phyloP scores from a whole-genome alignment of 1,284 basidiomycete genomes.

The Violaceomyces palustris region DNA sequence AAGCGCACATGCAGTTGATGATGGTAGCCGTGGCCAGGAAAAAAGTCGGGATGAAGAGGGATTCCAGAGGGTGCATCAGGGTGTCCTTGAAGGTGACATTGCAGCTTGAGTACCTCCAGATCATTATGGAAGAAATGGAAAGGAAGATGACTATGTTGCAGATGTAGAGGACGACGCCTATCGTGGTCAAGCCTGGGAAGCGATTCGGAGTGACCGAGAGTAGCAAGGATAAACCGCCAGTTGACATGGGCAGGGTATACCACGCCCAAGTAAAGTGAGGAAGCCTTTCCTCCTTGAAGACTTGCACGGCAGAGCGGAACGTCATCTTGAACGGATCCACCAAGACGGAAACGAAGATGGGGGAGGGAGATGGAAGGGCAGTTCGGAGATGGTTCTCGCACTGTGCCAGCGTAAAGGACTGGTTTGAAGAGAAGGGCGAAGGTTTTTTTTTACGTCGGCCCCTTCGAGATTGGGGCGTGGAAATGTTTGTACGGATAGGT shows the following conservation, averaged over 20 bases:
- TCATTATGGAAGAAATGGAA: conserved; percentile 3
- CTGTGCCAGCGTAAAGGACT: too few species aligned
- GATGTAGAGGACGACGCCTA: conserved; percentile 7
- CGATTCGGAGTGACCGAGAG: conserved; percentile 10
- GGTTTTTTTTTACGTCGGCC: too few species aligned
- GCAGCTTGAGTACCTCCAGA: conserved; percentile 6
- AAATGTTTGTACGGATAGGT: too few species aligned
- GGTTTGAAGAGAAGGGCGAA: too few species aligned
- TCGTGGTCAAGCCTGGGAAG: neutral
- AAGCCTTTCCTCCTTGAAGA: too few species aligned
- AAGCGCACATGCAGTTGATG: conserved; percentile 2
- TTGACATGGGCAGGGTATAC: conserved; percentile 21
- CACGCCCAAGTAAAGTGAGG: conserved; percentile 21
- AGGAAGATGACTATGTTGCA: conserved; percentile 12
- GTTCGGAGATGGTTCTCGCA: too few species aligned
- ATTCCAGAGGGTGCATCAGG: conserved; percentile 16
- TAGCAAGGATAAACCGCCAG: conserved; percentile 13
- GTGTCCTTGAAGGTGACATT: conserved; percentile 3
- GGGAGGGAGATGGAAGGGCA: too few species aligned
- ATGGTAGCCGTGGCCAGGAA: conserved; percentile 14
- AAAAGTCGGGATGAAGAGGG: conserved; percentile 17
- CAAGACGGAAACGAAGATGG: too few species aligned
- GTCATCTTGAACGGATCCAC: too few species aligned
- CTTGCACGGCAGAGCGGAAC: too few species aligned
- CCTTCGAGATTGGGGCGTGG: too few species aligned